These are phyloP conservation scores for Pelargonium cotyledonis DNA, from an alignment of 441 rosid genomes.

Conservation along the genomic window DNA sequence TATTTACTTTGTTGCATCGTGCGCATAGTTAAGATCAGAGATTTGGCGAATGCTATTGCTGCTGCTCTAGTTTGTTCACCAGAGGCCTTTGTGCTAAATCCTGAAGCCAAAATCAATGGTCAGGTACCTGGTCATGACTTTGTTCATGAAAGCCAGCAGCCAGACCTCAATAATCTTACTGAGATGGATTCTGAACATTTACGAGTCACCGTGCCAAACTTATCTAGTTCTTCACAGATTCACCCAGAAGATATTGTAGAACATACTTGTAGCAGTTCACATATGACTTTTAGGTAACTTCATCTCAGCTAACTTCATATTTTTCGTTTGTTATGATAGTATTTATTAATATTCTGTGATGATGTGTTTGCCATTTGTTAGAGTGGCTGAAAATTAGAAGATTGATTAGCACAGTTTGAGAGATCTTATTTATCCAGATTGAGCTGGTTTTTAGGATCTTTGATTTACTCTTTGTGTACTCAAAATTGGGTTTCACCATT, in stretches of 20 bases:
- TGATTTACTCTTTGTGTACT: no score
- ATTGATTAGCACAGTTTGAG: no score
- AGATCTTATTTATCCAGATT: no score
- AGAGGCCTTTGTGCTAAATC: slow-evolving; percentile 45
- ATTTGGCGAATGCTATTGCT: slow-evolving; percentile 84
- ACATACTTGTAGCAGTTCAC: slow-evolving; percentile 31
- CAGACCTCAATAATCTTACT: slow-evolving; percentile 27
- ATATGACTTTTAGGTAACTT: slow-evolving; percentile 56
- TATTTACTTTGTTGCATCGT: slow-evolving; percentile 92
- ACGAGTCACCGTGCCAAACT: slow-evolving; percentile 26
- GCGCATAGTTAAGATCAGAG: slow-evolving; percentile 89
- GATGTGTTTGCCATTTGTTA: no score
- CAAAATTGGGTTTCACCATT: no score
- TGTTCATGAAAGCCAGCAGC: slow-evolving; percentile 33
- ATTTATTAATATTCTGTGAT: no score
- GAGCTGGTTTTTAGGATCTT: no score
- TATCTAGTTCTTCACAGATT: no score
- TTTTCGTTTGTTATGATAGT: neutral
- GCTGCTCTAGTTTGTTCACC: slow-evolving; percentile 75
- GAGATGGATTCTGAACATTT: slow-evolving; percentile 33
- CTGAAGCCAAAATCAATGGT: slow-evolving; percentile 57
- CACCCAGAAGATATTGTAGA: slow-evolving; percentile 24
- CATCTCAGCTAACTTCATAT: neutral
- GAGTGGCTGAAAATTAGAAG: no score
- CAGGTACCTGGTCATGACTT: slow-evolving; percentile 32